Evolutionary conservation across 169 alveolate species (phyloP).

Genomic region (Neospora caninum): DNA sequence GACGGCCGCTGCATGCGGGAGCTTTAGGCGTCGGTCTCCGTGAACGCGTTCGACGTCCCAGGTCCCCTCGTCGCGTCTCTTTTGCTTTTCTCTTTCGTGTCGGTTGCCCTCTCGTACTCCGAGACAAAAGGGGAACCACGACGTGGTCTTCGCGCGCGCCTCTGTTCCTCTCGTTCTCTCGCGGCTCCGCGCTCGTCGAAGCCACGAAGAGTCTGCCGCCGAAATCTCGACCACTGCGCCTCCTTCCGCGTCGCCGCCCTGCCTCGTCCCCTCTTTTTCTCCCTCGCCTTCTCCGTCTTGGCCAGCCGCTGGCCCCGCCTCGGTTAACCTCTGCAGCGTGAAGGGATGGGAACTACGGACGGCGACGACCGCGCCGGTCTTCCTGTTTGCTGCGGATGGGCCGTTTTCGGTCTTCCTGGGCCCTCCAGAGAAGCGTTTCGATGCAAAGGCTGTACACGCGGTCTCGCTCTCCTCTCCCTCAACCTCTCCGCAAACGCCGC

Average conservation of each 20-base stretch:
- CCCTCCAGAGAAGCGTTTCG: no score
- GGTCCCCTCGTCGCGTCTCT: neutral
- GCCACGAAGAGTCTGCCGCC: no score
- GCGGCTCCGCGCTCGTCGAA: no score
- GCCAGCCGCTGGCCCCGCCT: neutral
- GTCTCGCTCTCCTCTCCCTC: neutral
- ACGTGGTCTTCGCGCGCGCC: neutral
- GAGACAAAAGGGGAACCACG: neutral
- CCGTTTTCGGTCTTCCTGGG: neutral
- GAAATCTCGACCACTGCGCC: no score
- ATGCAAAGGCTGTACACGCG: no score
- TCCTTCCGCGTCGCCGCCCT: no score
- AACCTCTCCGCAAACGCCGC: no score
- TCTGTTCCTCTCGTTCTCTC: no score
- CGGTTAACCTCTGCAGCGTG: neutral
- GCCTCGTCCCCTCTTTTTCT: neutral
- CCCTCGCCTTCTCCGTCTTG: neutral
- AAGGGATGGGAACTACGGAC: neutral
- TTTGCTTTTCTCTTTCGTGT: neutral
- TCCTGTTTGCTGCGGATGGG: neutral
- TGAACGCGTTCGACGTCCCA: slow-evolving; percentile 1
- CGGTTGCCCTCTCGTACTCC: neutral
- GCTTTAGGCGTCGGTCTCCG: slow-evolving; percentile 21
- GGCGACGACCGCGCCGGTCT: neutral
- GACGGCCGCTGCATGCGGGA: slow-evolving; percentile 9